These are phyloP conservation scores for Diddensiella santjacobensis DNA, from an alignment of 805 yeast species.

Conservation along the genomic window DNA sequence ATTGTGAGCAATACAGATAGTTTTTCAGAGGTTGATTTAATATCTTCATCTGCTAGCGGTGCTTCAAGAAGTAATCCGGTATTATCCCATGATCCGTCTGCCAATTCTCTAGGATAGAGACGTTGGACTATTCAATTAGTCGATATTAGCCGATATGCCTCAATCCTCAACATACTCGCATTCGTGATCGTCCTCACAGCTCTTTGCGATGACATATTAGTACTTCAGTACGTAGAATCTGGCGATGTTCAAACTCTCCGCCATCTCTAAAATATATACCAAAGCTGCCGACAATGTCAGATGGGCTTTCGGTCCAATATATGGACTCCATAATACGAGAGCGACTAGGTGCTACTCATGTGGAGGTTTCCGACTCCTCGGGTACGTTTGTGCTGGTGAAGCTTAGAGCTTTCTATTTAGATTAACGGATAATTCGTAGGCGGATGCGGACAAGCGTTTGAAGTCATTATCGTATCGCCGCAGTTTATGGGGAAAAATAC, in stretches of 20 bases:
- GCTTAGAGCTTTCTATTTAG: slow-evolving; percentile 4
- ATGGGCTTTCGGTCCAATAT: slow-evolving; percentile 32
- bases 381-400: too few relatives aligned
- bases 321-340: slow-evolving; percentile 50
- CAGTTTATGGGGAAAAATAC: slow-evolving; percentile 77
- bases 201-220: slow-evolving; percentile 40
- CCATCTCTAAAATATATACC: background rate
- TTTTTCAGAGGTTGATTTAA: slow-evolving; percentile 26
- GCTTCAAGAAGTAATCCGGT: slow-evolving; percentile 87
- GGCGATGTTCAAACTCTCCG: too few relatives aligned
- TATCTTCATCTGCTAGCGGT: slow-evolving; percentile 28
- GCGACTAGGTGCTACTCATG: slow-evolving; percentile 58
- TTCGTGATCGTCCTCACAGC: slow-evolving; percentile 36
- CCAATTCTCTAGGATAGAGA: slow-evolving; percentile 74
- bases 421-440: slow-evolving; percentile 38
- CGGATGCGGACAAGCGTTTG: slow-evolving; percentile 98
- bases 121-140: slow-evolving; percentile 47
- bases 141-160: too few relatives aligned
- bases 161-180: slow-evolving; percentile 13
- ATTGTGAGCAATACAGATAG: slow-evolving; percentile 60
- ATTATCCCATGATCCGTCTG: slow-evolving; percentile 92
- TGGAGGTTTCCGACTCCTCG: slow-evolving; percentile 70
- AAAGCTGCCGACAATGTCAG: background rate
- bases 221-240: too few relatives aligned
- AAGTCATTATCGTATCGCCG: slow-evolving; percentile 77